A percentile compares a stretch with the other conserved stretches of the same genome.
phyloP scores from a whole-genome alignment of 2,329 filamentous ascomycete genomes.

The Calonectria hawksworthii region DNA sequence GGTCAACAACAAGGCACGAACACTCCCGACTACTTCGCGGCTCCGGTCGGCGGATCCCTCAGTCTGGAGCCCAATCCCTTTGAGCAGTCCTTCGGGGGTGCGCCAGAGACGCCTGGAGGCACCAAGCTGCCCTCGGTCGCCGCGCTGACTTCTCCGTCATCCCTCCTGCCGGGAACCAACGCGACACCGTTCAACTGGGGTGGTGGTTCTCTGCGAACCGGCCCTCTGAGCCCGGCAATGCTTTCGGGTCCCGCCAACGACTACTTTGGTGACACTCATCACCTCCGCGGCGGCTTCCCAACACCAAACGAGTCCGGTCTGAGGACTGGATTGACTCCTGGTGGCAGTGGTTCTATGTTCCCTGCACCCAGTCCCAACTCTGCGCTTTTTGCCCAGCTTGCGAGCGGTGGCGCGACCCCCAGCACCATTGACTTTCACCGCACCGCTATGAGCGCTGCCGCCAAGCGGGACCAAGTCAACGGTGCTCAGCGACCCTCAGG shows the following conservation, averaged over 20 bases:
- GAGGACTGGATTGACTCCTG: constrained; percentile 91
- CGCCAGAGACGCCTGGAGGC: constrained; percentile 84
- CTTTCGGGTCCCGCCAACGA: constrained; percentile 88
- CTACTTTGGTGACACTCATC: constrained; percentile 88
- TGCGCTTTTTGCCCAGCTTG: constrained; percentile 82
- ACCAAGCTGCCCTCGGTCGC: constrained; percentile 91
- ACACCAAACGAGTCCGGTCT: constrained; percentile 97
- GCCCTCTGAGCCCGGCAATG: constrained; percentile 97
- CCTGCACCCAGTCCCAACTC: constrained; percentile 90
- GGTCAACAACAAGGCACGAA: constrained; percentile 65
- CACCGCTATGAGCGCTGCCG: constrained; percentile 86
- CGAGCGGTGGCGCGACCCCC: constrained; percentile 87
- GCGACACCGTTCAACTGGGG: constrained; percentile 84
- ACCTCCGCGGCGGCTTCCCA: constrained; percentile 85
- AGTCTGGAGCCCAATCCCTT: constrained; percentile 95
- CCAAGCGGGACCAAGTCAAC: constrained; percentile 68
- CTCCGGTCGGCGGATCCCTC: constrained; percentile 67
- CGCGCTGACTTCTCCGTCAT: constrained; percentile 89
- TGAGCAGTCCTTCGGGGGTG: constrained; percentile 88
- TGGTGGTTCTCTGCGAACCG: constrained; percentile 87
- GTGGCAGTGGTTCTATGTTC: constrained; percentile 97
- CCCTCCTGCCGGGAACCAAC: constrained; percentile 80
- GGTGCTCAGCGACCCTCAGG: constrained; percentile 44
- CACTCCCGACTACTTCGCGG: constrained; percentile 79
- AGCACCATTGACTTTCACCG: constrained; percentile 95